Percentiles rank a stretch among this genome's conserved stretches.
Evolutionary conservation across 306 rosid species (phyloP).

Genomic region (Trifolium pratense): DNA sequence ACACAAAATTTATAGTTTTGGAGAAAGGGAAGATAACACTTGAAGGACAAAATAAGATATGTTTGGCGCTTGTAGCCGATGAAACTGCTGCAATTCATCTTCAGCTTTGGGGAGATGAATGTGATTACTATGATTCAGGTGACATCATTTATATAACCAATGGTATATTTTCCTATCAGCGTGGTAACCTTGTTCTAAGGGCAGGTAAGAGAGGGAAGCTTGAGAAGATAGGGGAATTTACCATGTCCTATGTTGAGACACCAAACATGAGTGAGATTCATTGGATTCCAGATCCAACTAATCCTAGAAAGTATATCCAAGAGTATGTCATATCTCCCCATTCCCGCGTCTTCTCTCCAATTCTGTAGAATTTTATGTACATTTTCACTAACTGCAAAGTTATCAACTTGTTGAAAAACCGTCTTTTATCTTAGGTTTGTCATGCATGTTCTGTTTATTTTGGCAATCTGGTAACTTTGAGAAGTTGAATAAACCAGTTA

Average conservation of each 20-base stretch:
- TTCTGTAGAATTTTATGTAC: background rate
- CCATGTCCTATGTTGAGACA: conserved; percentile 69
- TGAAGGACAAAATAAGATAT: conserved; percentile 63
- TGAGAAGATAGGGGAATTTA: conserved; percentile 74
- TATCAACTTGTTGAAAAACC: no score
- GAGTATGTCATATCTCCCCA: conserved; percentile 58
- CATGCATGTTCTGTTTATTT: conserved; percentile 39
- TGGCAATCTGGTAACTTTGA: conserved; percentile 75
- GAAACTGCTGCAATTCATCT: conserved; percentile 78
- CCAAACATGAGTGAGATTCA: conserved; percentile 90
- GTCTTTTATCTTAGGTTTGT: conserved; percentile 28
- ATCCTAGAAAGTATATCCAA: conserved; percentile 55
- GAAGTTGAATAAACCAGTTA: conserved; percentile 69
- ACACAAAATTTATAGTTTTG: conserved; percentile 66
- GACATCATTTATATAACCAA: conserved; percentile 51
- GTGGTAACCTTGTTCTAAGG: conserved; percentile 59
- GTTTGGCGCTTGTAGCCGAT: conserved; percentile 69
- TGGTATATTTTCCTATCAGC: conserved; percentile 69
- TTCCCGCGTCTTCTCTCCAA: background rate
- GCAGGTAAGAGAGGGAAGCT: conserved; percentile 83
- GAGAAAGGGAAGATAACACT: conserved; percentile 60
- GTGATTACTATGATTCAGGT: conserved; percentile 58
- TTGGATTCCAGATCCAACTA: conserved; percentile 62
- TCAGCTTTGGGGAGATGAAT: conserved; percentile 87
- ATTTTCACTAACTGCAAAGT: no score